Evolutionary conservation across 2,329 filamentous ascomycete genomes (phyloP).

Genomic region (Pseudohalonectria lignicola): DNA sequence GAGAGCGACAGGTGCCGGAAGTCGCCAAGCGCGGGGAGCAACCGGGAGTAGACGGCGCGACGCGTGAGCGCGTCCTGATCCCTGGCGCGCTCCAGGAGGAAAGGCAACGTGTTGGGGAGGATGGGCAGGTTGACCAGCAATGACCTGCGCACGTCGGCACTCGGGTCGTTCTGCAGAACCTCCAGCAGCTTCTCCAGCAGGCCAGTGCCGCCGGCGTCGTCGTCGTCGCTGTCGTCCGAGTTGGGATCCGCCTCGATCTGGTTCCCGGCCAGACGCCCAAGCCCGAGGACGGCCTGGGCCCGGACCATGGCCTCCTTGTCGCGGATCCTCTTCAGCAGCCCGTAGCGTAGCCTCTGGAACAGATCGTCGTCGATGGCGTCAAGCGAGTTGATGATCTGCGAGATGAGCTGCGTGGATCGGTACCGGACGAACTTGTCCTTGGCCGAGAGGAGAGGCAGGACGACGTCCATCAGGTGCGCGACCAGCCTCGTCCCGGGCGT

Average conservation of each 20-base stretch:
- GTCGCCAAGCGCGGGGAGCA: slow-evolving; percentile 82
- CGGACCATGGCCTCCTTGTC: slow-evolving; percentile 93
- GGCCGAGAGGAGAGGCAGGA: slow-evolving; percentile 66
- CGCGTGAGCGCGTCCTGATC: slow-evolving; percentile 80
- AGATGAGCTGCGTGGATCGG: slow-evolving; percentile 78
- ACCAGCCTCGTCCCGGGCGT: slow-evolving; percentile 77
- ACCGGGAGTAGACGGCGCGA: slow-evolving; percentile 73
- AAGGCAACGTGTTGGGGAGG: slow-evolving; percentile 69
- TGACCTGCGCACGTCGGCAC: slow-evolving; percentile 82
- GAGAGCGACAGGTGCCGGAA: slow-evolving; percentile 88
- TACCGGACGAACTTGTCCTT: slow-evolving; percentile 94
- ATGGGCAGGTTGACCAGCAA: slow-evolving; percentile 87
- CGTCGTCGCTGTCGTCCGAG: slow-evolving; percentile 60
- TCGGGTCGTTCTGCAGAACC: slow-evolving; percentile 86
- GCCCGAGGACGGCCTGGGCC: slow-evolving; percentile 80
- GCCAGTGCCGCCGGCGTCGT: slow-evolving; percentile 50
- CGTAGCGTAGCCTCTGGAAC: slow-evolving; percentile 71
- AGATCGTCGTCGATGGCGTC: slow-evolving; percentile 87
- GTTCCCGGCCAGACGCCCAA: slow-evolving; percentile 75
- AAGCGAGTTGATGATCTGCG: slow-evolving; percentile 85
- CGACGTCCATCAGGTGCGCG: slow-evolving; percentile 58
- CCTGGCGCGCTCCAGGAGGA: slow-evolving; percentile 79
- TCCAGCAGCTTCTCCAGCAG: slow-evolving; percentile 76
- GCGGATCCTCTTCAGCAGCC: slow-evolving; percentile 72
- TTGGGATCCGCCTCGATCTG: slow-evolving; percentile 60